These are phyloP conservation scores for Sistotremastrum suecicum DNA, from an alignment of 768 basidiomycete genomes.

Conservation along the genomic window DNA sequence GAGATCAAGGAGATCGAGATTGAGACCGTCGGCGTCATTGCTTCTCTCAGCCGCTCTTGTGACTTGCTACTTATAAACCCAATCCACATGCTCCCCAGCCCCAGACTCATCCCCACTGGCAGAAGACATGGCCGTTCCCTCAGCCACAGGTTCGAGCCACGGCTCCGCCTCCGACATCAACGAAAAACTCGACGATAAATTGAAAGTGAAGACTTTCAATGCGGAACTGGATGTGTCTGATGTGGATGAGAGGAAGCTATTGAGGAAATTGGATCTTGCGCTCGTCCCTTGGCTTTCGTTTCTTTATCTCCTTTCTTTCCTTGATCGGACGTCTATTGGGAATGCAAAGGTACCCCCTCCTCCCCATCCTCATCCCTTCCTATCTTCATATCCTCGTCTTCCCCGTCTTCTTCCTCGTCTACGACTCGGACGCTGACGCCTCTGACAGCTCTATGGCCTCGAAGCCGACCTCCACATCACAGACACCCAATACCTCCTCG, in stretches of 20 bases:
- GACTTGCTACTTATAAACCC: too few species aligned
- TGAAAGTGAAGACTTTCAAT: slow-evolving; percentile 17
- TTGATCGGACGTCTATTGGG: slow-evolving; percentile 43
- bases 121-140: neutral
- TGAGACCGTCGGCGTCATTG: too few species aligned
- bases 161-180: slow-evolving; percentile 1
- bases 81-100: neutral
- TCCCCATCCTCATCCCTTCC: neutral
- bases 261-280: slow-evolving; percentile 56
- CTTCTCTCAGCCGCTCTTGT: too few species aligned
- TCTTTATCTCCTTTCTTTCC: slow-evolving; percentile 62
- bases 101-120: neutral
- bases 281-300: slow-evolving; percentile 62
- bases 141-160: neutral
- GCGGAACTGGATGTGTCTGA: slow-evolving; percentile 41
- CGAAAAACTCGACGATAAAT: slow-evolving; percentile 7
- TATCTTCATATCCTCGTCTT: too few species aligned
- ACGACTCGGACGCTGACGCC: too few species aligned
- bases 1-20: too few species aligned
- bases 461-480: slow-evolving; percentile 42
- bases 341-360: slow-evolving; percentile 26
- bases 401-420: too few species aligned
- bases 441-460: slow-evolving; percentile 45
- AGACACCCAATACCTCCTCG: slow-evolving; percentile 51
- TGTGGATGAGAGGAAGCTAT: slow-evolving; percentile 52